Evolutionary conservation across 2,329 filamentous ascomycete genomes (phyloP), one percentile per base, ranked within the genome.

Genomic region (Pseudocercospora macadamiae): DNA sequence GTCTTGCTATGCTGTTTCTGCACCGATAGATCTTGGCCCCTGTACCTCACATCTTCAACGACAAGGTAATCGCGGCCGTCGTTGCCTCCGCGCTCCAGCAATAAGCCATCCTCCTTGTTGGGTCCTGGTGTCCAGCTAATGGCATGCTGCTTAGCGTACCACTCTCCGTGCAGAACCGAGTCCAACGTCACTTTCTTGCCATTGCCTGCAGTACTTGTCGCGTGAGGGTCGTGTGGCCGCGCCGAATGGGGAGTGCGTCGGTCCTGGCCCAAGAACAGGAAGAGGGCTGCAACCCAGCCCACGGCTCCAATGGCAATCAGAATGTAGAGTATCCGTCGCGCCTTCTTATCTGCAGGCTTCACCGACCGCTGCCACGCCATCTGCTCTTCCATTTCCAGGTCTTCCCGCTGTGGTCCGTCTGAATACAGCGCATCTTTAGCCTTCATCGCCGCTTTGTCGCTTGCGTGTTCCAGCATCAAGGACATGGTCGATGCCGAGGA

Each of bases 401-500:
- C 47, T 76, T 79, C 69, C 73, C 72, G 64, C 66, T 71, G 62
- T 61, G 68, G 67, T 65, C 73, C 61, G 47, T 68, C 61, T 57
- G 64, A 55, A 66, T 81, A 73, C 10, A 62, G 72, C 69, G 60
- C 81, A 77, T 64, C 83, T 77, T 60, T 82, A 75, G 70, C 80
- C 74, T 56, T 77, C 69, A 57, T 75, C 71, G 62, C 74, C 66
- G 65, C 73, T 63, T 69, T 74, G 71, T 90, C 87, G 68, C 85
- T 83, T 65, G 93, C 82, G 63, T 88, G 86, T 65, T 95, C 90
- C 71, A 95, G 90, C 54, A 95, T 85, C 12, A 95, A 81, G 67
- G 90, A 93, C 3, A 89, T 92, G 9, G 90, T 93, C 30, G 90
- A 95, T n/a, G 86, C 87, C 37, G 88, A 89, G n/a, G 89, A 90